Base-by-base conservation (phyloP, 345 rosid genomes). In the Eucalyptus pauciflora region DNA sequence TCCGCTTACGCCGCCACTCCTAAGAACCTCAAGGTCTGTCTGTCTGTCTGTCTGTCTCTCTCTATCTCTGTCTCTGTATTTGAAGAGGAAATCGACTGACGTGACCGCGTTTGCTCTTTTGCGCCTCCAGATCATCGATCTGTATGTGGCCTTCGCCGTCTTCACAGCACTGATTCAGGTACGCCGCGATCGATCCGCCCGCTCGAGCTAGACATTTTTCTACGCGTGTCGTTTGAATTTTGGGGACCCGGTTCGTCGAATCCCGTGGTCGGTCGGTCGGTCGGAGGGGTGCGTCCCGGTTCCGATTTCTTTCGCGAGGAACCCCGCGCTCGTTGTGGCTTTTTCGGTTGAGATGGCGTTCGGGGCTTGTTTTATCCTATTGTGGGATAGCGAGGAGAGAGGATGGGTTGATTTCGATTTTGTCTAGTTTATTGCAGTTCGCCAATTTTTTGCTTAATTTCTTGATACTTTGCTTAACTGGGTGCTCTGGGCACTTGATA, bases 111-210 rank as follows among this genome's bases (percentile, higher is more conserved):
- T 76, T 76, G 85, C 83, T 20, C 48, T 76, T 76, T 76, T 76
- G 48, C 46, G 94, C 92, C 29, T 80, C 96, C 95, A 98, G 99
- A 94, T 97, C 94, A 96, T 98, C 92, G 99, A 98, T 92, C 92
- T 96, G 25, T 98, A 96, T 69, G 98, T 96, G 83, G 95, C 92
- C 60, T 98, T 96, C 56, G 96, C 99, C 20, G 94, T 96, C 88
- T 92, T 92, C 90, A 95, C 99, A 14, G 98, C 99, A 87, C 62
- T 97, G 90, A 95, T 96, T 86, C 99, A 97, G 99, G 99, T 97
- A 76, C 85, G 85, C 15, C 48, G 27, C 46, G 37, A 87, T 62
- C 56, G 56, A 37, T 71, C 43, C 83, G 46, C 83, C 46, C 27
- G 2, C 83, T 20, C 5, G 7, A 10, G 83, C 83, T 41, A 9